Evolutionary conservation across 2,329 filamentous ascomycete genomes (phyloP).

Genomic region (Trichoderma guizhouense): DNA sequence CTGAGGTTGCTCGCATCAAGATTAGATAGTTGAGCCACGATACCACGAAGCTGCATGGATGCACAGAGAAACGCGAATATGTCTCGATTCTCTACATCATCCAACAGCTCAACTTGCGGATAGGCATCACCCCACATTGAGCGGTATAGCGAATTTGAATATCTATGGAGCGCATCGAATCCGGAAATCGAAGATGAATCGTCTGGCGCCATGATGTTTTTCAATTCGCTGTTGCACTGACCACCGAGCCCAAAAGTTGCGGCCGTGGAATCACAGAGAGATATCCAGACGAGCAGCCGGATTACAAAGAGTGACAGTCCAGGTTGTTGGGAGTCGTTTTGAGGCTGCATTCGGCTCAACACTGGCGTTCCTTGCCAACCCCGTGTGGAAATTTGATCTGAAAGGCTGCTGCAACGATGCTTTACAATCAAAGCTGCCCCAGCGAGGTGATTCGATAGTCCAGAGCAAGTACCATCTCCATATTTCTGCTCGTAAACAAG

Average conservation of each 20-base stretch:
- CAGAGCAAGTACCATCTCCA: slow-evolving; percentile 32
- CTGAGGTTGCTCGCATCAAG: slow-evolving; percentile 24
- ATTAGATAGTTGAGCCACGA: slow-evolving; percentile 30
- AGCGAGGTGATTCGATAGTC: slow-evolving; percentile 32
- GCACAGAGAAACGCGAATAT: slow-evolving; percentile 31
- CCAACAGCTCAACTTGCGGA: slow-evolving; percentile 33
- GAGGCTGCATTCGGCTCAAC: background rate
- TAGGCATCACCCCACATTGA: slow-evolving; percentile 34
- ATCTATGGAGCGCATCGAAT: slow-evolving; percentile 31
- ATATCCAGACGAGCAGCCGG: slow-evolving; percentile 34
- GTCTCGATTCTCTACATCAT: slow-evolving; percentile 36
- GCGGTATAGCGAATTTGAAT: slow-evolving; percentile 33
- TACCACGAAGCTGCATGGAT: slow-evolving; percentile 31
- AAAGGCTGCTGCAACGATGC: slow-evolving; percentile 24
- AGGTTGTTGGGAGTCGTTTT: background rate
- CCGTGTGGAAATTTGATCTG: background rate
- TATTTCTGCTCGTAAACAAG: slow-evolving; percentile 38
- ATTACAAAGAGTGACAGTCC: slow-evolving; percentile 32
- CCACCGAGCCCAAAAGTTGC: slow-evolving; percentile 33
- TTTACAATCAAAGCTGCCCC: slow-evolving; percentile 32
- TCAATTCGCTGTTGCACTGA: slow-evolving; percentile 30
- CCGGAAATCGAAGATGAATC: slow-evolving; percentile 19
- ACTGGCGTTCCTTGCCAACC: slow-evolving; percentile 13
- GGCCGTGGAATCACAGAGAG: slow-evolving; percentile 30
- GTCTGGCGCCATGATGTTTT: slow-evolving; percentile 15